phyloP scores from a whole-genome alignment of 1,284 basidiomycete genomes.

The Leccinum pseudoinsigne region DNA sequence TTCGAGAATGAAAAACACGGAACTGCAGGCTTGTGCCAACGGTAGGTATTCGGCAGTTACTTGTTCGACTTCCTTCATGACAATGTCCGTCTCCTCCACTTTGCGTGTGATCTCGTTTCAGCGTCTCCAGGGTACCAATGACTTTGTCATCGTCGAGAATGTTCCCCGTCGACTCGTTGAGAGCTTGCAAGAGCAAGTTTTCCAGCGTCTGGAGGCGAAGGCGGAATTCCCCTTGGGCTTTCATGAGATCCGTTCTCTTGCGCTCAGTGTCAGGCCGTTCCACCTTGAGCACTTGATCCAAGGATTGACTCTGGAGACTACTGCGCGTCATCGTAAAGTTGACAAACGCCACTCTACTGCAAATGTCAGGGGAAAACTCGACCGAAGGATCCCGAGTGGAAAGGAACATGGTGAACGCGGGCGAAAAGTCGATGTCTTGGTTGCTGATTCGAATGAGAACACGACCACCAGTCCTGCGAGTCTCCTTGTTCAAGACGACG shows the following conservation, averaged over 20 bases:
- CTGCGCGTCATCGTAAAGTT: conserved; percentile 99
- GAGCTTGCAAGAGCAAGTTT: conserved; percentile 89
- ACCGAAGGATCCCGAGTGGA: conserved; percentile 97
- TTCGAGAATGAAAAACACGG: conserved; percentile 97
- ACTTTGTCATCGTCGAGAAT: conserved; percentile 99
- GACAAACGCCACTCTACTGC: conserved; percentile 98
- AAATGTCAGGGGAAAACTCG: conserved; percentile 98
- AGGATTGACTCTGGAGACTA: conserved; percentile 96
- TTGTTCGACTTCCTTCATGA: conserved; percentile 96
- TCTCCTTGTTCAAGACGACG: conserved; percentile 96
- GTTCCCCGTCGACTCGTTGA: conserved; percentile 97
- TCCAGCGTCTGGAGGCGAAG: conserved; percentile 92
- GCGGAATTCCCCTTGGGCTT: conserved; percentile 97
- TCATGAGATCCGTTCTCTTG: conserved; percentile 98
- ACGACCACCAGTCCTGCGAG: conserved; percentile 93
- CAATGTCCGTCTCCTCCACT: conserved; percentile 95
- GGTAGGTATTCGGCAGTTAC: conserved; percentile 96
- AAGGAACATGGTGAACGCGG: conserved; percentile 98
- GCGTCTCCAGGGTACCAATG: conserved; percentile 93
- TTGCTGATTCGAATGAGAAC: conserved; percentile 97
- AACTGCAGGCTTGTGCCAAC: conserved; percentile 94
- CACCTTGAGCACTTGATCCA: conserved; percentile 96
- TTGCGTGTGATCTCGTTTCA: conserved; percentile 93
- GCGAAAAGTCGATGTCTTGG: conserved; percentile 99
- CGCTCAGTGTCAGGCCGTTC: conserved; percentile 97